Evolutionary conservation across 805 yeast species (phyloP).

Genomic region (Candida taoyuanica): DNA sequence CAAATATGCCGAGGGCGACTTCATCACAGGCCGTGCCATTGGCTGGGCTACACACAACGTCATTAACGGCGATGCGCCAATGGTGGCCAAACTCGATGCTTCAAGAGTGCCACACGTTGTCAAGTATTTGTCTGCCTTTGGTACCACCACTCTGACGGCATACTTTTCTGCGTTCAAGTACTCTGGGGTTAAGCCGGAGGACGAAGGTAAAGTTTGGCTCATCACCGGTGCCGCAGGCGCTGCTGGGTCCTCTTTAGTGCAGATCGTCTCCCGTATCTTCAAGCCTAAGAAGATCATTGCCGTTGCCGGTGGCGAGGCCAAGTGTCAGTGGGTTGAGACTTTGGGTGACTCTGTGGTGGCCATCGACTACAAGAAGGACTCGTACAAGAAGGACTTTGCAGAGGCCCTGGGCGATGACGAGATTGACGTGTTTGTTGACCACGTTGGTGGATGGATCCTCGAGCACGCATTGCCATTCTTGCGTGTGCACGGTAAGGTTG

Average conservation of each 20-base stretch:
- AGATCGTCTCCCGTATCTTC: conserved; percentile 48
- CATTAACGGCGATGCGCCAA: conserved; percentile 18
- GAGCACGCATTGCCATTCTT: conserved; percentile 35
- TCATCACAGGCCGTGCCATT: conserved; percentile 35
- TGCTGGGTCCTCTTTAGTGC: conserved; percentile 59
- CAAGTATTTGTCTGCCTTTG: conserved; percentile 45
- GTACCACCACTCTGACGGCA: conserved; percentile 59
- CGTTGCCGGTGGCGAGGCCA: conserved; percentile 55
- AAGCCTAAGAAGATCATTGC: conserved; percentile 56
- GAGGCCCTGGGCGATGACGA: conserved; percentile 43
- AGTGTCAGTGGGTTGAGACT: conserved; percentile 48
- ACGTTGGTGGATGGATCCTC: conserved; percentile 59
- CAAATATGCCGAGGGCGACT: conserved; percentile 40
- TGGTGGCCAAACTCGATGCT: conserved; percentile 14
- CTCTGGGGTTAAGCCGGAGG: conserved; percentile 41
- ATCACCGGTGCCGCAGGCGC: conserved; percentile 71
- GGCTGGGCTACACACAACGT: conserved; percentile 48
- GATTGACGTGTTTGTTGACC: conserved; percentile 53
- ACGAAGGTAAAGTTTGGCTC: conserved; percentile 40
- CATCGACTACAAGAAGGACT: conserved; percentile 47
- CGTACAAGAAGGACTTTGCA: conserved; percentile 32
- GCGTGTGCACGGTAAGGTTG: conserved; percentile 39
- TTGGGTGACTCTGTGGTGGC: conserved; percentile 49
- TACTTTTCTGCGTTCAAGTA: conserved; percentile 49
- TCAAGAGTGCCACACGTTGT: conserved; percentile 29